These are phyloP conservation scores for Aspergillus pseudotamarii DNA, from an alignment of 2,329 filamentous ascomycete species.

Conservation along the genomic window DNA sequence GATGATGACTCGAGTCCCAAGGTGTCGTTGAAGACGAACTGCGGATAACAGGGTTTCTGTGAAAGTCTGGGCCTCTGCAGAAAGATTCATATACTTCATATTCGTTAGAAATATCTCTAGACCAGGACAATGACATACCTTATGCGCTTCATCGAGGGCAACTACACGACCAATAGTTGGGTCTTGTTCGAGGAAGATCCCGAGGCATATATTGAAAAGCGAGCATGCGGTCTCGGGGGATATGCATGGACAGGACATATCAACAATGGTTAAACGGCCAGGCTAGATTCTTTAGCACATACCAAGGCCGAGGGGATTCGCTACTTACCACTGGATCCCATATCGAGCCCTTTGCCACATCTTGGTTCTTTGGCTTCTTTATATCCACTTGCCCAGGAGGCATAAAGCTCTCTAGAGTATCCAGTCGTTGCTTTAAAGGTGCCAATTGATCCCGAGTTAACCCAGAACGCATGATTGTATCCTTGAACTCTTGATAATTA, in stretches of 20 bases:
- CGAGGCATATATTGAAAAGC: slow-evolving; percentile 24
- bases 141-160: slow-evolving; percentile 27
- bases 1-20: slow-evolving; percentile 65
- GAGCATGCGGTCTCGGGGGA: slow-evolving; percentile 23
- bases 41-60: slow-evolving; percentile 62
- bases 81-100: slow-evolving; percentile 21
- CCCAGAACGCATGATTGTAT: not conserved
- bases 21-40: slow-evolving; percentile 70
- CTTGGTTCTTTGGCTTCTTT: not conserved
- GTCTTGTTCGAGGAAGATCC: slow-evolving; percentile 24
- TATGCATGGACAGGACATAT: slow-evolving; percentile 27
- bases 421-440: slow-evolving; percentile 23
- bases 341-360: slow-evolving; percentile 1
- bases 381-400: slow-evolving; percentile 6
- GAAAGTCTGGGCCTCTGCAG: slow-evolving; percentile 36
- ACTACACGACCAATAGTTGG: slow-evolving; percentile 17
- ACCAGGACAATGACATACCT: slow-evolving; percentile 14
- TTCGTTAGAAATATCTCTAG: not conserved
- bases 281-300: slow-evolving; percentile 1
- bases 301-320: too few relatives aligned
- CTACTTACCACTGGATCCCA: slow-evolving; percentile 19
- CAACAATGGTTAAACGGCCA: slow-evolving; percentile 21
- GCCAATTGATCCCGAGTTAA: slow-evolving; percentile 18
- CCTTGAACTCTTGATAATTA: slow-evolving; percentile 55
- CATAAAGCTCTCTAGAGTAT: slow-evolving; percentile 27